Evolutionary conservation across 352 stramenopile genomes (phyloP), one percentile per base, ranked within the genome.

Genomic region (Pythium coloratum): DNA sequence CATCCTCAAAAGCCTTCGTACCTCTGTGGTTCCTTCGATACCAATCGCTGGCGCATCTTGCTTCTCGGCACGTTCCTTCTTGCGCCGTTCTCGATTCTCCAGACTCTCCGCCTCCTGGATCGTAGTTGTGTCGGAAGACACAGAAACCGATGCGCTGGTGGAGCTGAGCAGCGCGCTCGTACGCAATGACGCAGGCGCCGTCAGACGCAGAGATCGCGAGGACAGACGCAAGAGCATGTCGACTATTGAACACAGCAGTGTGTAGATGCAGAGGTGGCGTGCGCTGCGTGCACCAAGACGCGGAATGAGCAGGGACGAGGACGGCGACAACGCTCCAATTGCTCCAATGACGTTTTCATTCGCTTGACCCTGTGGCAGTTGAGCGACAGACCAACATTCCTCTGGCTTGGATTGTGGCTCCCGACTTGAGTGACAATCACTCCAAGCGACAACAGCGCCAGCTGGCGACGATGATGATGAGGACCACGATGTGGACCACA

Each of bases 1-100:
- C 2, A 30, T 30, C 28, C 28, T 2, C 28, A 30, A 30, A 30
- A 30, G 28, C 2, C 28, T 30, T 30, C 34, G 14, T 46, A 71
- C 71, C 40, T 72, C 62, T 18, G 79, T 70, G 0, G 80, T 84
- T 49, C 80, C 82, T 71, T 91, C 82, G 32, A 91, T 89, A 47
- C 75, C 81, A 18, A 81, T 55, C 33, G 65, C 32, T 13, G 55
- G 24, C 53, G n/a, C 12, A 18, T 0, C n/a, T 7, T 49, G 32
- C 10, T 55, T 28, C 47, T 72, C 53, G 0, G 36, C 55, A 61
- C 55, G 66, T 13, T 55, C 33, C 44, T 53, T 63, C 24, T 50
- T 40, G 44, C 57, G 64, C 4, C 47, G 64, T 55, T 59, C 63
- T 47, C 44, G 53, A 42, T 2, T 42, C 8, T 14, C 12, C 8